Percentiles rank a stretch among this genome's conserved stretches.
Conservation (phyloP, 306 rosid species). For the Alnus glutinosa region DNA sequence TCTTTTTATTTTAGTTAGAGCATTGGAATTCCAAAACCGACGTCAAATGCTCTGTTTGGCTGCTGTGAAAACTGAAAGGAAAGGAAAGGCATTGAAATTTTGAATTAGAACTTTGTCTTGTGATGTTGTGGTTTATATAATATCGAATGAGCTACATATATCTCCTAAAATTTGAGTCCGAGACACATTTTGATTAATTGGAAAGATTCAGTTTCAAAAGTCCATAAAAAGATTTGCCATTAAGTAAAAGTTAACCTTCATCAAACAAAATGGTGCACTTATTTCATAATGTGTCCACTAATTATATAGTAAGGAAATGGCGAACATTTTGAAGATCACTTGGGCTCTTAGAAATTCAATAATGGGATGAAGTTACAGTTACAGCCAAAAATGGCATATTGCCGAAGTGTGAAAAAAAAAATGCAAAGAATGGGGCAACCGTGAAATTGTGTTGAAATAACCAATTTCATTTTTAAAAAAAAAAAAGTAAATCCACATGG, state of each 20-base stretch:
- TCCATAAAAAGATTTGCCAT: not conserved
- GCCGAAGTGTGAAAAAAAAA: not conserved
- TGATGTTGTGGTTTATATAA: not conserved
- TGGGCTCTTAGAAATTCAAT: not conserved
- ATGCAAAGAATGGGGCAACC: not conserved
- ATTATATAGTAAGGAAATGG: not conserved
- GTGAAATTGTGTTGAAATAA: not conserved
- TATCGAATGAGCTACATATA: not conserved
- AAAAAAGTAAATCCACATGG: no score
- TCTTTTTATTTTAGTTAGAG: not conserved
- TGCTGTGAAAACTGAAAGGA: not conserved
- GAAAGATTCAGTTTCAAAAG: not conserved
- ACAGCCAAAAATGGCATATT: not conserved
- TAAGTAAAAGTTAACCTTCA: not conserved
- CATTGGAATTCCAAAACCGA: not conserved
- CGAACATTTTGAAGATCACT: not conserved
- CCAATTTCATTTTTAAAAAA: not conserved
- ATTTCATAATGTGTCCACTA: not conserved
- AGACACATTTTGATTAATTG: not conserved
- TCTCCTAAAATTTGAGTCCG: not conserved
- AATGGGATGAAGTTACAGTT: not conserved
- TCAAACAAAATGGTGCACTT: not conserved
- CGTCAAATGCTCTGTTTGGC: not conserved
- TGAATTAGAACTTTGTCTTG: not conserved
- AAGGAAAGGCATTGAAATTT: not conserved